These are phyloP conservation scores for Moniliophthora roreri DNA, from an alignment of 1,284 basidiomycete species.

Conservation along the genomic window DNA sequence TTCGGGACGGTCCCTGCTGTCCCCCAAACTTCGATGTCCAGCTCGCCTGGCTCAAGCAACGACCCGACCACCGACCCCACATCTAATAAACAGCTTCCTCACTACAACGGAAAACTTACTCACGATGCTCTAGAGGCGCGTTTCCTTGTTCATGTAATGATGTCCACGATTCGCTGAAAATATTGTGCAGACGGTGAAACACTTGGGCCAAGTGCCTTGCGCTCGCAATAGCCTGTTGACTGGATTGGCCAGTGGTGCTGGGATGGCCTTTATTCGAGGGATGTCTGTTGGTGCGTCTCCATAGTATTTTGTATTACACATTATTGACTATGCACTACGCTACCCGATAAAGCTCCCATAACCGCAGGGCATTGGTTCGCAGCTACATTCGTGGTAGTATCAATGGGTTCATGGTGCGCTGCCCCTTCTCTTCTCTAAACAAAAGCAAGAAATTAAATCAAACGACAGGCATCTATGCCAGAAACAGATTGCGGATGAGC, in stretches of 20 bases:
- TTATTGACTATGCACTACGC: neutral
- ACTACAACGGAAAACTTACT: neutral
- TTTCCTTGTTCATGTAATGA: neutral
- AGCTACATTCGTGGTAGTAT: slow-evolving; percentile 41
- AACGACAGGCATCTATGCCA: slow-evolving; percentile 61
- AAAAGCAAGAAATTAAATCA: slow-evolving; percentile 9
- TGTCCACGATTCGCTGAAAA: neutral
- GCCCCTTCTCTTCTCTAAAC: neutral
- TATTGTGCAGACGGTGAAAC: slow-evolving; percentile 7
- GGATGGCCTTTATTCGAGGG: slow-evolving; percentile 36
- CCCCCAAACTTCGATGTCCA: neutral
- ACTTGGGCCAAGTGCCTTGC: slow-evolving; percentile 16
- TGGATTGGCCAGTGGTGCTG: slow-evolving; percentile 23
- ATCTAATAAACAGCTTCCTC: neutral
- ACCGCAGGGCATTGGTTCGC: slow-evolving; percentile 48
- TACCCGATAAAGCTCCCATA: slow-evolving; percentile 33
- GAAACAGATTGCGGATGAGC: slow-evolving; percentile 52
- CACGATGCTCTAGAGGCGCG: slow-evolving; percentile 3
- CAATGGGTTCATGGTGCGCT: slow-evolving; percentile 43
- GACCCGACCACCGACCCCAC: neutral
- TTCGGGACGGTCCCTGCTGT: too few relatives aligned
- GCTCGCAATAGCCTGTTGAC: slow-evolving; percentile 32
- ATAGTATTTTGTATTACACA: neutral
- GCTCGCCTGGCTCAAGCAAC: neutral
- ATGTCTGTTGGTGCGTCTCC: slow-evolving; percentile 39